A percentile compares a stretch with the other conserved stretches of the same genome.
Evolutionary conservation across 345 rosid genomes (phyloP).

Genomic region (Rhodamnia argentea): DNA sequence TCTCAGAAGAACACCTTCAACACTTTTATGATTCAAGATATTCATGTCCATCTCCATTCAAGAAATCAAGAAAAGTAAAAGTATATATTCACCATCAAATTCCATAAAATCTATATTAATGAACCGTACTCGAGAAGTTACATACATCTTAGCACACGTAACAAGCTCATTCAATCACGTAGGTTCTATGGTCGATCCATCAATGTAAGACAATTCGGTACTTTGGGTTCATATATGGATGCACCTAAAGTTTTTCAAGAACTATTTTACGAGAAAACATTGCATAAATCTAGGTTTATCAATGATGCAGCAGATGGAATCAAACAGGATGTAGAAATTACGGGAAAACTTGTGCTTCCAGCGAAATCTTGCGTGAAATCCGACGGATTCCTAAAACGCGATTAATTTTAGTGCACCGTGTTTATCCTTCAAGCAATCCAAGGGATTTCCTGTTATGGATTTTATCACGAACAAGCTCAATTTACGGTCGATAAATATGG

Average conservation of each 20-base stretch:
- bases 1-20: not conserved
- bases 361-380: not conserved
- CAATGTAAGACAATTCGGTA: too few relatives aligned
- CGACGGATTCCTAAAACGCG: not conserved
- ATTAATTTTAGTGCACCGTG: not conserved
- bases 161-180: too few relatives aligned
- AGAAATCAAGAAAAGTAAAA: not conserved
- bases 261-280: not conserved
- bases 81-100: not conserved
- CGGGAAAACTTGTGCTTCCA: not conserved
- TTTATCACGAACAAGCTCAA: not conserved
- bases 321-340: not conserved
- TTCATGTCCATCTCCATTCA: not conserved
- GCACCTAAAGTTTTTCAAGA: not conserved
- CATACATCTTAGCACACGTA: too few relatives aligned
- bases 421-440: not conserved
- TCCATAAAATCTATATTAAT: too few relatives aligned
- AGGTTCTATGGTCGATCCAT: too few relatives aligned
- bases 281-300: not conserved
- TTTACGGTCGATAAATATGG: not conserved
- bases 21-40: not conserved
- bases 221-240: not conserved
- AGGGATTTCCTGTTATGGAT: too few relatives aligned
- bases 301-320: not conserved
- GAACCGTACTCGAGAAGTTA: too few relatives aligned